Base-by-base conservation (phyloP, 176 grass and related monocot species). In the Aegilops longissima region DNA sequence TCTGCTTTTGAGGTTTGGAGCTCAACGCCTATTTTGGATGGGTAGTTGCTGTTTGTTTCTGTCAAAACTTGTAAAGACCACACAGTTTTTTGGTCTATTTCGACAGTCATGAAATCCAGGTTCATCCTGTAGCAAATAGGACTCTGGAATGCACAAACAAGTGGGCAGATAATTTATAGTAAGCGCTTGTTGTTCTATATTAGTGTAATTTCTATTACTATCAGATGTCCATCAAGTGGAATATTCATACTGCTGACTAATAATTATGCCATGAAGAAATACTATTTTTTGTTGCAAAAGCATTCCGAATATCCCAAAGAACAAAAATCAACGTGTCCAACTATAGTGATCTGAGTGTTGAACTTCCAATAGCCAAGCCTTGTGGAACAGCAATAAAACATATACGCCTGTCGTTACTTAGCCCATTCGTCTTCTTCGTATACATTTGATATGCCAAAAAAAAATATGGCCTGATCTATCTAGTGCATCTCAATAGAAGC, bases 381-480 rank as follows among this genome's bases (percentile, higher is more conserved):
- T 85, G 65, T 67, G 83, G 47, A 77, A 61, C 42, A 86, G 8
- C 36, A 81, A 52, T 52, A 17, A 9, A 58, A n/a, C 31, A 78
- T 79, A 85, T 54, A 52, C 39, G 9, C 17, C 20, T 4, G 3
- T 68, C 14, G 65, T 76, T 76, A 69, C 20, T 76, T 84, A 64
- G 29, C 51, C 14, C 13, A 45, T 12, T 18, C 21, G 23, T 16
- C 23, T 63, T 66, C 18, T 61, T 81, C 4, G 13, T 67, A 34
- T 69, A 45, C 16, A 90, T 86, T 71, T 62, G 25, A 77, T 34
- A 86, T 12, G 6, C 20, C 25, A 62, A 77, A 68, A 62, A 81
- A 68, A 8, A 56, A 39, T 54, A 68, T 78, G 44, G 34, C 7
- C 1, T 61, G 24, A 65, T 23, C 45, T 78, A 78, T n/a, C 56